phyloP scores from a whole-genome alignment of 1,284 basidiomycete species.

The Trametes polyzona region DNA sequence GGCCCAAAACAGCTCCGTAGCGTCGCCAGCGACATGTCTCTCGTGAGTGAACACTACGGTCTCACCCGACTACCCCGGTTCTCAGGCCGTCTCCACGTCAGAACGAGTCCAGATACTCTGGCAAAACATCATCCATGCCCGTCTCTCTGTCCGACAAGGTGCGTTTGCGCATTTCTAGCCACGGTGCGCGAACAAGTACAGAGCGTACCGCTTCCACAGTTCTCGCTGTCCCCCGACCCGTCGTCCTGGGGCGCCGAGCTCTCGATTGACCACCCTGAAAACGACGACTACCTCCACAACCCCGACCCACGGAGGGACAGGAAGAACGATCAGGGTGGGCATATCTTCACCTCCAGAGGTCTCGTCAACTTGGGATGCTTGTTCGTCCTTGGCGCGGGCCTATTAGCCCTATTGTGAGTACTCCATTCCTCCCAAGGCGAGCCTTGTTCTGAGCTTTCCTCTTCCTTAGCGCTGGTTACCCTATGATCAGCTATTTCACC shows the following conservation, averaged over 20 bases:
- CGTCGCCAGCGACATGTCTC: conserved; percentile 43
- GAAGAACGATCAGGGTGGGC: conserved; percentile 62
- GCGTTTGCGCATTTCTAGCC: background rate
- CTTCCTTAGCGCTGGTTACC: conserved; percentile 72
- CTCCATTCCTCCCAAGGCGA: conserved; percentile 8
- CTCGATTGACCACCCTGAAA: conserved; percentile 58
- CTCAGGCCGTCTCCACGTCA: conserved; percentile 28
- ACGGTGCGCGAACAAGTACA: background rate
- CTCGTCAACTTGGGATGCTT: conserved; percentile 81
- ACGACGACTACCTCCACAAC: conserved; percentile 77
- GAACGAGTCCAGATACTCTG: conserved; percentile 50
- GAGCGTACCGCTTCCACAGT: conserved; percentile 43
- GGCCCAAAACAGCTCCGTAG: conserved; percentile 46
- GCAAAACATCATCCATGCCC: conserved; percentile 28
- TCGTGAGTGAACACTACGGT: conserved; percentile 39
- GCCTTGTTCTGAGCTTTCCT: background rate
- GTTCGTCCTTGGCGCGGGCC: conserved; percentile 58
- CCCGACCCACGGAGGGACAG: conserved; percentile 77
- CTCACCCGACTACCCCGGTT: background rate
- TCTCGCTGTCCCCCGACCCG: conserved; percentile 76
- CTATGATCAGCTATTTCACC: conserved; percentile 75
- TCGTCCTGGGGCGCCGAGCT: conserved; percentile 71
- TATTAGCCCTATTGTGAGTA: conserved; percentile 76
- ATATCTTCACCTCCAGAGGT: conserved; percentile 75
- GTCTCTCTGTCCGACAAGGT: conserved; percentile 46